These are phyloP conservation scores for Lotmaria passim DNA, from an alignment of 208 protist species.

Conservation along the genomic window DNA sequence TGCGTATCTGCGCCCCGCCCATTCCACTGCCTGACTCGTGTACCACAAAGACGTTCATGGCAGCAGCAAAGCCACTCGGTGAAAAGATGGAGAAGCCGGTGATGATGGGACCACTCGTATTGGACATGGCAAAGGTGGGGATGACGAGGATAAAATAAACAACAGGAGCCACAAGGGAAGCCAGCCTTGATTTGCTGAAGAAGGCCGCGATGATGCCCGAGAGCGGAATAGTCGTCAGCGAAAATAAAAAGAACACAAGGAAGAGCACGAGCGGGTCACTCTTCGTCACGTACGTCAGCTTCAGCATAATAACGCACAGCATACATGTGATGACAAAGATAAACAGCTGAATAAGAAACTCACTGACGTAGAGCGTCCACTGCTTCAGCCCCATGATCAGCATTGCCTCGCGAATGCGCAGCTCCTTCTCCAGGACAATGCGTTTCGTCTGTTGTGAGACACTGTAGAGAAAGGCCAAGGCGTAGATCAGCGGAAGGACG, in stretches of 20 bases:
- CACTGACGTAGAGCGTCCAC: conserved; percentile 49
- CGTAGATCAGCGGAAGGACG: conserved; percentile 55
- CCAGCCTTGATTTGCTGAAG: too few species aligned
- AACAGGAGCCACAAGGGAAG: conserved; percentile 64
- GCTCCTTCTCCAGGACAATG: conserved; percentile 64
- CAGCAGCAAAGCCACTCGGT: conserved; percentile 45
- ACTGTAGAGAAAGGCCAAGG: conserved; percentile 67
- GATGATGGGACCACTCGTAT: conserved; percentile 24
- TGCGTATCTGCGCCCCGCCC: conserved; percentile 28
- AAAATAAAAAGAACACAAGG: conserved; percentile 65
- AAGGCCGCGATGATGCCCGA: conserved; percentile 52
- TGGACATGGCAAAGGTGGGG: conserved; percentile 54
- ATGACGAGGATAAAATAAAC: conserved; percentile 70
- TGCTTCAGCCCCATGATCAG: conserved; percentile 81
- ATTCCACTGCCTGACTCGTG: conserved; percentile 43
- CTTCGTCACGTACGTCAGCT: conserved; percentile 51
- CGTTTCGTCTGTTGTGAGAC: conserved; percentile 56
- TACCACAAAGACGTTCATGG: conserved; percentile 40
- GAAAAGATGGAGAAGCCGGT: conserved; percentile 44
- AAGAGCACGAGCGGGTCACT: conserved; percentile 55
- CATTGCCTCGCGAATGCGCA: conserved; percentile 69
- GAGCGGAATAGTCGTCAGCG: conserved; percentile 56
- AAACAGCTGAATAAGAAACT: conserved; percentile 39
- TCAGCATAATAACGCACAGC: conserved; percentile 46
- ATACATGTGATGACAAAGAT: conserved; percentile 61